Conservation (phyloP, 1,284 basidiomycete genomes). For the Chalciporus sp. region DNA sequence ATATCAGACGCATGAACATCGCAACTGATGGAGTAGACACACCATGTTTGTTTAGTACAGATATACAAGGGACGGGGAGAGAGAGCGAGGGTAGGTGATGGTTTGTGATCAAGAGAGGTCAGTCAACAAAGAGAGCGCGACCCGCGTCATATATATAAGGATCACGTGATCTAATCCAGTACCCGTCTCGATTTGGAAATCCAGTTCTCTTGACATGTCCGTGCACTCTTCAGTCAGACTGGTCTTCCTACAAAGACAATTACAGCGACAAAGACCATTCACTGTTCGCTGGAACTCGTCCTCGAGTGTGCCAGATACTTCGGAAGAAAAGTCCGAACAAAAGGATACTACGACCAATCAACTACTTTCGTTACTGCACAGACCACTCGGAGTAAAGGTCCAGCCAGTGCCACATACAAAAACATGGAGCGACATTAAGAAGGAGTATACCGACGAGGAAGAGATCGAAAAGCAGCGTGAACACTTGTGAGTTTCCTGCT, state of each 20-base stretch:
- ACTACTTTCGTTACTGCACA: conserved; percentile 57
- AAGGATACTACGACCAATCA: conserved; percentile 16
- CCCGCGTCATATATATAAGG: conserved; percentile 37
- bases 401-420: conserved; percentile 69
- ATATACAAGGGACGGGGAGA: conserved; percentile 19
- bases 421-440: conserved; percentile 68
- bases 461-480: conserved; percentile 71
- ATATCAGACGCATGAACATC: conserved; percentile 13
- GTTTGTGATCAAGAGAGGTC: conserved; percentile 43
- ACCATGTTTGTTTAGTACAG: conserved; percentile 40
- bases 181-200: conserved; percentile 18
- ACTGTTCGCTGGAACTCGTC: conserved; percentile 26
- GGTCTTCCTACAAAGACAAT: conserved; percentile 6
- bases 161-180: conserved; percentile 46
- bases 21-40: conserved; percentile 16
- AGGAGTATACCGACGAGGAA: conserved; percentile 75
- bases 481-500: conserved; percentile 63
- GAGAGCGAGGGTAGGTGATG: conserved; percentile 38
- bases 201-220: conserved; percentile 25
- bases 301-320: conserved; percentile 10
- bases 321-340: conserved; percentile 11
- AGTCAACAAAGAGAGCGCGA: conserved; percentile 42
- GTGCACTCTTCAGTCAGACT: conserved; percentile 13
- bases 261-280: conserved; percentile 4
- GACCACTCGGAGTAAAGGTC: conserved; percentile 68